These are phyloP conservation scores for Heliamphora pulchella DNA, from an alignment of 179 eudicot species.

Conservation along the genomic window DNA sequence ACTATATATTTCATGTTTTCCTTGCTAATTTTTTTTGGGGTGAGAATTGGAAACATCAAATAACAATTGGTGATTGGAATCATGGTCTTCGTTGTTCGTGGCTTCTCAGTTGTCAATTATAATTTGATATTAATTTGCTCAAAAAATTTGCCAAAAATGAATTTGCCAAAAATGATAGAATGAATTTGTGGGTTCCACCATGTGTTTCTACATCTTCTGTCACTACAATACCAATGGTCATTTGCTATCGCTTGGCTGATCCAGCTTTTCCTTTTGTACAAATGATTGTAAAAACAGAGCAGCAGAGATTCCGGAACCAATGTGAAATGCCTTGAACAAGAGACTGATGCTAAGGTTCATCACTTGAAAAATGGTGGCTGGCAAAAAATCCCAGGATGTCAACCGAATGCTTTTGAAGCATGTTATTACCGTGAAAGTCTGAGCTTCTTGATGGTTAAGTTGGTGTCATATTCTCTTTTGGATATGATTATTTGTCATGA, in stretches of 20 bases:
- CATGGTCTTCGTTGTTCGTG: neutral
- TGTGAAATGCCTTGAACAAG: slow-evolving; percentile 75
- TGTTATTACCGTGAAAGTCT: slow-evolving; percentile 50
- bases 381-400: slow-evolving; percentile 57
- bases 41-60: neutral
- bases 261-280: neutral
- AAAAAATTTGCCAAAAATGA: neutral
- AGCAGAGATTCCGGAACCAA: slow-evolving; percentile 86
- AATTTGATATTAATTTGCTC: neutral
- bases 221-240: neutral
- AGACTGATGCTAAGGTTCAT: slow-evolving; percentile 56
- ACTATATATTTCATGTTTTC: neutral
- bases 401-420: slow-evolving; percentile 73
- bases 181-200: neutral
- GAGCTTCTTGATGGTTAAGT: neutral
- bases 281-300: slow-evolving; percentile 40
- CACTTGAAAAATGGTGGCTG: slow-evolving; percentile 50
- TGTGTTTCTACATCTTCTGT: neutral
- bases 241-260: neutral
- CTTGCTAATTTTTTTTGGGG: neutral
- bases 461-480: neutral
- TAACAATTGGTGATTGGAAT: neutral
- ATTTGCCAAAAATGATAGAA: neutral
- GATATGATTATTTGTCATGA: neutral
- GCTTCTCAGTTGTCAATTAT: neutral